Conservation (phyloP, 2,329 filamentous ascomycete genomes). For the Penicillium sp. region DNA sequence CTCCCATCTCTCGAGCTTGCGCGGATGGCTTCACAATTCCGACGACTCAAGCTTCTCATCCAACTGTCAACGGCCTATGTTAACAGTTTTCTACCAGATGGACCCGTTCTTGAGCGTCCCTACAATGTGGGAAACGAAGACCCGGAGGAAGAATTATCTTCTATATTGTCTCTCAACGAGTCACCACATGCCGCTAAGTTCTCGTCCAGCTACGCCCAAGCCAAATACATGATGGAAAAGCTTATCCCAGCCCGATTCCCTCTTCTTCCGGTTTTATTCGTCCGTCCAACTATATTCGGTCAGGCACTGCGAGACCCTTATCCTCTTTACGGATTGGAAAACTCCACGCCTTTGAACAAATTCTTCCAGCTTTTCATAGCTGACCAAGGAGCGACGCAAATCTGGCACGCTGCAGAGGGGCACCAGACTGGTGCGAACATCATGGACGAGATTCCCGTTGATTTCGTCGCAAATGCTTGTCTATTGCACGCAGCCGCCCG, state of each 20-base stretch:
- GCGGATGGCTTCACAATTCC: slow-evolving; percentile 23
- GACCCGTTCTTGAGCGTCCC: slow-evolving; percentile 24
- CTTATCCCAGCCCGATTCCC: slow-evolving; percentile 25
- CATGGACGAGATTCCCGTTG: slow-evolving; percentile 31
- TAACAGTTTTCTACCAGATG: slow-evolving; percentile 31
- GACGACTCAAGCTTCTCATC: slow-evolving; percentile 25
- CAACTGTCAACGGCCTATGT: slow-evolving; percentile 30
- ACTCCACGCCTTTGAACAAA: slow-evolving; percentile 30
- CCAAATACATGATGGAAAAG: slow-evolving; percentile 31
- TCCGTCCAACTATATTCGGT: slow-evolving; percentile 31
- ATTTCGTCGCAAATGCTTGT: slow-evolving; percentile 31
- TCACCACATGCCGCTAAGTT: slow-evolving; percentile 20
- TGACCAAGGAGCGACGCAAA: slow-evolving; percentile 23
- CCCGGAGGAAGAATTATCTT: slow-evolving; percentile 26
- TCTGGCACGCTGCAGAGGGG: slow-evolving; percentile 29
- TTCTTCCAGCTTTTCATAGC: slow-evolving; percentile 25
- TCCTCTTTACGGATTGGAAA: slow-evolving; percentile 27
- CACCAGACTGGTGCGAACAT: slow-evolving; percentile 27
- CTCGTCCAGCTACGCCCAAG: slow-evolving; percentile 29
- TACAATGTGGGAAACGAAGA: slow-evolving; percentile 22
- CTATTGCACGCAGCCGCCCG: slow-evolving; percentile 27
- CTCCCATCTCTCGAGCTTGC: slow-evolving; percentile 29
- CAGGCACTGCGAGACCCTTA: slow-evolving; percentile 28
- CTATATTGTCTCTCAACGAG: slow-evolving; percentile 15
- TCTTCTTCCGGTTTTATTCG: slow-evolving; percentile 24